These are phyloP conservation scores for Knoxia roxburghii DNA, from an alignment of 257 asterid genomes.

Conservation along the genomic window DNA sequence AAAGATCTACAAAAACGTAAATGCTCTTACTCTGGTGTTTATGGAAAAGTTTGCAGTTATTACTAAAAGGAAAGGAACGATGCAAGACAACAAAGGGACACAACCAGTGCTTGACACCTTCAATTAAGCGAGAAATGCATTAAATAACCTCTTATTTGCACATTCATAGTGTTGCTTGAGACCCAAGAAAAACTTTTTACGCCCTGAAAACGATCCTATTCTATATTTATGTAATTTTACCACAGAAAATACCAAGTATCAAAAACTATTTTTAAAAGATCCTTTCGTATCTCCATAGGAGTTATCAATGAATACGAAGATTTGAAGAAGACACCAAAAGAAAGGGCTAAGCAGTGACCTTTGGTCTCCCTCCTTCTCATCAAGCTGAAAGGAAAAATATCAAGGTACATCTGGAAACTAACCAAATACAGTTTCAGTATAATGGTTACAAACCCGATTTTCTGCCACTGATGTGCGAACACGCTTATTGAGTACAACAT, in stretches of 20 bases:
- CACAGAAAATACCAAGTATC: background rate
- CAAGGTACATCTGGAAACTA: slow-evolving; percentile 19
- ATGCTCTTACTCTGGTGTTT: background rate
- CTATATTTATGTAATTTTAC: background rate
- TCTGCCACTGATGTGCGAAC: slow-evolving; percentile 83
- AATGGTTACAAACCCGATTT: slow-evolving; percentile 66
- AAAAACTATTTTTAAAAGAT: too few relatives aligned
- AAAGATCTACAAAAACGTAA: background rate
- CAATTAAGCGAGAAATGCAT: background rate
- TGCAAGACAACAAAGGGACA: background rate
- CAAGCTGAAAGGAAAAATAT: background rate
- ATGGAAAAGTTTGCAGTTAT: background rate
- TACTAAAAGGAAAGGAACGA: background rate
- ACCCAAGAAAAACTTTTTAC: background rate
- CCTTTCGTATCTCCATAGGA: background rate
- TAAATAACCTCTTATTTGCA: background rate
- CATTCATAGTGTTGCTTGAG: background rate
- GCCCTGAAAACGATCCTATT: background rate
- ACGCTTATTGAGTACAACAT: slow-evolving; percentile 69
- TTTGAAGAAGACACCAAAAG: background rate
- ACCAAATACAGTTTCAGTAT: slow-evolving; percentile 16
- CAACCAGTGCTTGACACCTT: background rate
- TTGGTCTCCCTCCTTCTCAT: background rate
- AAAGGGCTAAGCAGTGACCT: background rate
- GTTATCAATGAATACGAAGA: background rate